Evolutionary conservation across 2,329 filamentous ascomycete species (phyloP), one percentile per base, ranked within the genome.

Genomic region (Talaromyces marneffei): DNA sequence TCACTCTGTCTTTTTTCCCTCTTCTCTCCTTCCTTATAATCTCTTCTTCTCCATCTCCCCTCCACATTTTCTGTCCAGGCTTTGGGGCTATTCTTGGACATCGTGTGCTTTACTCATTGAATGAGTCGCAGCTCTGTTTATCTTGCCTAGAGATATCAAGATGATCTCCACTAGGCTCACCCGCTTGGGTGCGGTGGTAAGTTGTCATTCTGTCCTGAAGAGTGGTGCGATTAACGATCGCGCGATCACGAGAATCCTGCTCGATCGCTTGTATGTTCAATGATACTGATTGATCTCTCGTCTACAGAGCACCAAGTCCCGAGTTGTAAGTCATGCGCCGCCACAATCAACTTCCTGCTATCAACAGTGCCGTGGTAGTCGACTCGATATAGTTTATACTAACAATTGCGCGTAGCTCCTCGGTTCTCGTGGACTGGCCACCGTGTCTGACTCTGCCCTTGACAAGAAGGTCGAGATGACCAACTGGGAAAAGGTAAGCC

Each of bases 401-500:
- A 39, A 44, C 37, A 60, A 42, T 20, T 27, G n/a, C n/a, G 79
- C 80, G 77, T 79, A 86, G 83, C 78, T 87, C 72, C 80, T 84
- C 74, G 76, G 87, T 72, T 84, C 87, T 70, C 83, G 87, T 70
- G 77, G 76, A 77, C 87, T 97, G 83, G 93, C 93, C 66, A 95
- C 92, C 70, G 89, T 92, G 74, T 84, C 86, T 72, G 91, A 96
- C 80, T 87, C 87, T 74, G 86, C 91, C 71, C 87, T 99, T 69
- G 90, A 92, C 82, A 87, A 87, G 82, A 96, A 97, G 89, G 94
- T 99, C 78, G 89, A 89, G 79, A 96, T 97, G 85, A 96, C 93
- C 84, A 97, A 91, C 82, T 91, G 87, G 84, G 94, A 99, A 81
- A 89, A 92, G 75, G 79, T 80, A 68, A 72, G 77, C 73, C 20